A percentile compares a stretch with the other conserved stretches of the same genome.
These are phyloP conservation scores for Debaryomyces singareniensis DNA, from an alignment of 1,139 yeast species.

Conservation along the genomic window DNA sequence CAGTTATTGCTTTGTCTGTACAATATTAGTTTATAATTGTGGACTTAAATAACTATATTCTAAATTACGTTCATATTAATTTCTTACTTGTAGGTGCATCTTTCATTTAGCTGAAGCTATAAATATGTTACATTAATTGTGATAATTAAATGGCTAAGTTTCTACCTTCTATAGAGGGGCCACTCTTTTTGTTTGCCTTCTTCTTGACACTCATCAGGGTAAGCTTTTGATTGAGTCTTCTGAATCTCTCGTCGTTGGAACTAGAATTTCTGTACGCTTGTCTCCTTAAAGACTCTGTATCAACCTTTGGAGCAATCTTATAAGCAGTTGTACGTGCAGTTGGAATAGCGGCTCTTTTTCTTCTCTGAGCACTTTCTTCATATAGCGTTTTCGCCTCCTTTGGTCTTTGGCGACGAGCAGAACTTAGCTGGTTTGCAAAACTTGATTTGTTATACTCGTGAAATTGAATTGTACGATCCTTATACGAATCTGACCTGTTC, in stretches of 20 bases:
- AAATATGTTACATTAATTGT: too few species aligned
- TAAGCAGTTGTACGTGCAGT: constrained; percentile 83
- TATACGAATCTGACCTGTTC: constrained; percentile 90
- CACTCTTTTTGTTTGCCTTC: constrained; percentile 50
- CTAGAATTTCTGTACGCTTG: constrained; percentile 38
- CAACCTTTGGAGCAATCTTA: constrained; percentile 83
- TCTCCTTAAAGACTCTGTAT: constrained; percentile 36
- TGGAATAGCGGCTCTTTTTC: constrained; percentile 93
- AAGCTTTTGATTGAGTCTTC: constrained; percentile 56
- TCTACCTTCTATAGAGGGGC: constrained; percentile 80
- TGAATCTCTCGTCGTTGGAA: constrained; percentile 73
- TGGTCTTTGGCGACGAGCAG: constrained; percentile 23
- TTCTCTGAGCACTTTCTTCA: constrained; percentile 87
- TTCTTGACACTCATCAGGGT: constrained; percentile 41
- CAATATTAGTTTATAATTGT: neutral
- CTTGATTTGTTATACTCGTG: constrained; percentile 63
- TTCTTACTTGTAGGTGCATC: neutral
- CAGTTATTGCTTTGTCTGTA: neutral
- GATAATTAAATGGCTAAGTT: constrained; percentile 46
- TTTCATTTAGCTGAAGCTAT: constrained; percentile 1
- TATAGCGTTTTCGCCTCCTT: constrained; percentile 56
- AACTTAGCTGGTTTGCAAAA: constrained; percentile 42
- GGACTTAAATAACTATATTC: neutral
- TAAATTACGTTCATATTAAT: neutral
- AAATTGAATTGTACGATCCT: constrained; percentile 74